Conservation (phyloP, 2,329 filamentous ascomycete species). For the Colletotrichum cordylinicola region DNA sequence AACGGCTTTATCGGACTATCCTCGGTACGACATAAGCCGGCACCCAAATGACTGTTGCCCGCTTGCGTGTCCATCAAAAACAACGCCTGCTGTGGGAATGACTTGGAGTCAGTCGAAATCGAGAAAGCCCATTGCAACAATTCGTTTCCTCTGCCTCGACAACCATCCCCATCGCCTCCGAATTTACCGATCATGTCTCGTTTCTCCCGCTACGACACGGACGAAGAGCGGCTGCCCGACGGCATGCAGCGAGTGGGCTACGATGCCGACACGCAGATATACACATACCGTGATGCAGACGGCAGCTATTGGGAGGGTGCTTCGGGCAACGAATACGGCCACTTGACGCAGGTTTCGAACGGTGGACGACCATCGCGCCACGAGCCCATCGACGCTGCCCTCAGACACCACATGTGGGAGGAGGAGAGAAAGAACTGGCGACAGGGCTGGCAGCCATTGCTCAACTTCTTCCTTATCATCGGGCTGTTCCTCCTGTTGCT, state of each 20-base stretch:
- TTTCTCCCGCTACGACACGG: slow-evolving; percentile 48
- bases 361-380: slow-evolving; percentile 33
- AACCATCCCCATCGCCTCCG: not conserved
- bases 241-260: slow-evolving; percentile 62
- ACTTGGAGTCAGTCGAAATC: not conserved
- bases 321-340: slow-evolving; percentile 55
- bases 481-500: slow-evolving; percentile 55
- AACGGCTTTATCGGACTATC: not conserved
- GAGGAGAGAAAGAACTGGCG: slow-evolving; percentile 50
- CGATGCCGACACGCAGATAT: slow-evolving; percentile 59
- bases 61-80: not conserved
- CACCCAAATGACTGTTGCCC: not conserved
- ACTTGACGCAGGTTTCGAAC: slow-evolving; percentile 44
- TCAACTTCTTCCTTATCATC: slow-evolving; percentile 63
- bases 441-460: slow-evolving; percentile 57
- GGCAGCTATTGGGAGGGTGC: slow-evolving; percentile 57
- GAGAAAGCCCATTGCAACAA: not conserved
- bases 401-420: not conserved
- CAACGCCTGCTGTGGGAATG: not conserved
- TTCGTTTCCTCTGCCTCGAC: not conserved
- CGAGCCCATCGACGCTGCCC: slow-evolving; percentile 31
- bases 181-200: slow-evolving; percentile 41
- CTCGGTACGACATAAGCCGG: not conserved
- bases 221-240: slow-evolving; percentile 58
- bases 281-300: slow-evolving; percentile 55